Evolutionary conservation across 2,329 filamentous ascomycete species (phyloP).

Genomic region (Fusarium euwallaceae): DNA sequence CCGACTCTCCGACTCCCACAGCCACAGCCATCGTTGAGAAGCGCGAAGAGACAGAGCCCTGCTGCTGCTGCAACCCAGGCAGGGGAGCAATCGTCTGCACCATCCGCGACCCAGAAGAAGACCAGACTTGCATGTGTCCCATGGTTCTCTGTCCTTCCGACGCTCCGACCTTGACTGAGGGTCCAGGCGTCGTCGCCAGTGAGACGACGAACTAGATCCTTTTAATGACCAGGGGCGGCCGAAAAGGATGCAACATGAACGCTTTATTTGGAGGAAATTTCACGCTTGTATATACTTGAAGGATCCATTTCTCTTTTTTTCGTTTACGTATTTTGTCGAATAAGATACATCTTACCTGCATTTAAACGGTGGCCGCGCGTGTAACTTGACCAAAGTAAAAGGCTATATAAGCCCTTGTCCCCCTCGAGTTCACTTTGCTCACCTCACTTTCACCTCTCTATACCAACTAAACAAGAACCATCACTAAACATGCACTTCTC

Average conservation of each 20-base stretch:
- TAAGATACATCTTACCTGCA: neutral
- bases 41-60: conserved; percentile 23
- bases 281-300: neutral
- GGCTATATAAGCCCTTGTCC: neutral
- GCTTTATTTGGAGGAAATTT: neutral
- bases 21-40: conserved; percentile 2
- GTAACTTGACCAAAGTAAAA: neutral
- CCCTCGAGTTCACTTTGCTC: neutral
- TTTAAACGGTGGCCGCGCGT: neutral
- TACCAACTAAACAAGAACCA: neutral
- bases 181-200: neutral
- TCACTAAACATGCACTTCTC: conserved; percentile 3
- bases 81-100: conserved; percentile 37
- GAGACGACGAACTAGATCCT: conserved; percentile 23
- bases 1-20: neutral
- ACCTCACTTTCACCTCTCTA: neutral
- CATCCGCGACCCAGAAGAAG: conserved; percentile 23
- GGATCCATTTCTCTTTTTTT: neutral
- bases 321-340: neutral
- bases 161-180: conserved; percentile 38
- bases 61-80: conserved; percentile 42
- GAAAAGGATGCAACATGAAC: neutral
- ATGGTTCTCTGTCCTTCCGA: conserved; percentile 31
- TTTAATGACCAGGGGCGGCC: neutral
- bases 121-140: conserved; percentile 40